Evolutionary conservation across 2,329 filamentous ascomycete species (phyloP), one percentile per base, ranked within the genome.

Genomic region (Claviceps maximensis): DNA sequence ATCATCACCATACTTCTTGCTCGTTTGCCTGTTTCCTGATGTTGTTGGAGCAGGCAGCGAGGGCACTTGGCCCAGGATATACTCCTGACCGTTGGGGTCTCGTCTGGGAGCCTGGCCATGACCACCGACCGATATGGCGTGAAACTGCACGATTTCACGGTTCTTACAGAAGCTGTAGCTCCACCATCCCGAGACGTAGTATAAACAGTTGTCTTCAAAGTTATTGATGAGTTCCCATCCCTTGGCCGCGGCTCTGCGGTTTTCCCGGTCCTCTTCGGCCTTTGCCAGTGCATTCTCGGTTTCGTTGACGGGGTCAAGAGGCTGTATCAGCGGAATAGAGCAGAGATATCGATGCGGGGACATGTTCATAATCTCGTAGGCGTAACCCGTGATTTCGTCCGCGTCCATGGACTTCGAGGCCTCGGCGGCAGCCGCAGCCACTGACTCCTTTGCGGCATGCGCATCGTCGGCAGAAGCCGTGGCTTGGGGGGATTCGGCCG

Each of bases 81-180:
- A 96, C 47, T 88, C 86, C 49, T 83, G 79, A 3, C 86, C 87
- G 10, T 77, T 77, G 0, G 83, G 83, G 61, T 96, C 90, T 61
- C 87, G 84, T 47, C 84, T 76, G 0, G 90, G 90, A 25, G 87
- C 84, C 12, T 86, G 79, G 3, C 83, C 83, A 55, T 83, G 82
- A 46, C 80, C 77, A 19, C 69, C 70, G 2, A 82, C 81, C 1
- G 88, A 79, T 55, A 91, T 71, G 46, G 89, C 88, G 66, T 96
- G 90, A 69, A 94, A 96, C 68, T 96, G 90, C 62, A 87, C 86
- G 56, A 96, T 84, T 57, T 91, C 82, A 56, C 84, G 78, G 64
- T 87, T 87, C 70, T 95, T 93, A 74, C 90, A 96, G 68, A 95
- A 95, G 60, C 84, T 86, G 69, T 96, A 96, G 63, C 86, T 93